Base-by-base conservation (phyloP, 352 stramenopile genomes). In the Phytophthora colocasiae region DNA sequence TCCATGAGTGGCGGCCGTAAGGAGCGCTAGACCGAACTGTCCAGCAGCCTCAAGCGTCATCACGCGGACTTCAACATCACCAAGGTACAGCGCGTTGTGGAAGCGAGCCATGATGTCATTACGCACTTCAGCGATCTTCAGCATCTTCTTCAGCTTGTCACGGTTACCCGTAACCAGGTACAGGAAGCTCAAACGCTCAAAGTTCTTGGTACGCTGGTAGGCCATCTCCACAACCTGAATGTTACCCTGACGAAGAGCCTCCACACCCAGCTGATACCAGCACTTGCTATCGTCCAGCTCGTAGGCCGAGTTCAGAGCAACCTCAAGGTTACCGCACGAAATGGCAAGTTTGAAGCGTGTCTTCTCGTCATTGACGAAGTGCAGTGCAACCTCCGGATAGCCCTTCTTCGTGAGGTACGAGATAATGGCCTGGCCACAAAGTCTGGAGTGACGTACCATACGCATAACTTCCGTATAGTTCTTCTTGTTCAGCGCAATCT, bases 171-270 rank as follows among this genome's bases (percentile, higher is more conserved):
- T 99, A 41, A 99, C 92, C 15, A 99, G 83, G 81, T 99, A 99
- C 31, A 99, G 78, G 81, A 99, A 99, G 51, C 92, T 98, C 14
- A 99, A 81, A n/a, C 97, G 94, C 71, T 99, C 98, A 73, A 99
- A 99, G 85, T 99, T 98, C 78, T 99, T 99, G 26, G 97, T 99
- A 41, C 97, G 93, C 87, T 99, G 97, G 72, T 99, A 99, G 36
- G 96, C 97, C 97, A 99, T 99, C 78, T 99, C 98, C 29, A 99
- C 98, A 66, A 99, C 96, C 77, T 99, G 90, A 62, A 99, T 96
- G 74, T 99, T 99, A 63, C 98, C 98, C 81, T 99, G 98, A 12
- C 97, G 92, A 51, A 99, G 76, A 15, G 98, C 97, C 73, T 99
- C 98, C 32, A 95, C 93, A 36, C 97, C 98, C 15, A 99, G 84